These are phyloP conservation scores for Haematococcus lacustris DNA, from an alignment of 139 green algal species.

Conservation along the genomic window DNA sequence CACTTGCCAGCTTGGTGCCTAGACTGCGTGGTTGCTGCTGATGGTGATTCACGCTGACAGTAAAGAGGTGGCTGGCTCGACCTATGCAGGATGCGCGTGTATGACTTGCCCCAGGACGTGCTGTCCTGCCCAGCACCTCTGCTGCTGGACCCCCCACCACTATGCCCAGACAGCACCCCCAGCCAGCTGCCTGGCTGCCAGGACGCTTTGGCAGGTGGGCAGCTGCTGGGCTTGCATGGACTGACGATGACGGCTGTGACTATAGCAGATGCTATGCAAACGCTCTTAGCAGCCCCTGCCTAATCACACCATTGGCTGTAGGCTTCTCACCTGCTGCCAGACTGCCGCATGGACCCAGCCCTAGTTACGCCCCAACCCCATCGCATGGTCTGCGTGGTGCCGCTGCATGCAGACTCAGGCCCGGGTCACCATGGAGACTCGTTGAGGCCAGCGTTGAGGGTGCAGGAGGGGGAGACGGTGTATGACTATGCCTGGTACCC, in stretches of 20 bases:
- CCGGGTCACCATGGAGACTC: constrained; percentile 17
- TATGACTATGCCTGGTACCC: constrained; percentile 82
- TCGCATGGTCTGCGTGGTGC: background rate
- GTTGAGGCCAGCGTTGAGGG: constrained; percentile 30
- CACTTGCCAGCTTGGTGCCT: background rate
- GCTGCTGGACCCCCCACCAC: background rate
- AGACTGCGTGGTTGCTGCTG: background rate
- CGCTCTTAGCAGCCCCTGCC: too few species aligned
- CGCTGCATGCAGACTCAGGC: background rate
- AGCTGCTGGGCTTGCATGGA: background rate
- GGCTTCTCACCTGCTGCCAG: too few species aligned
- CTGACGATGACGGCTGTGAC: too few species aligned
- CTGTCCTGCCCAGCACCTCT: constrained; percentile 9
- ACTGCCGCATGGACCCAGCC: background rate
- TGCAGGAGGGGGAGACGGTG: constrained; percentile 61
- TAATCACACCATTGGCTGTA: too few species aligned
- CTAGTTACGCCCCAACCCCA: background rate
- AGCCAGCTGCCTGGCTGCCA: background rate
- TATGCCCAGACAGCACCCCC: background rate
- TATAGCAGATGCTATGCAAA: too few species aligned
- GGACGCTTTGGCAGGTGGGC: background rate
- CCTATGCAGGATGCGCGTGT: constrained; percentile 55
- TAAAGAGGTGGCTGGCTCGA: background rate
- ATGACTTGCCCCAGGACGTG: constrained; percentile 53
- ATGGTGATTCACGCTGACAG: background rate